Percentiles rank a stretch among this genome's conserved stretches.
Evolutionary conservation across 768 basidiomycete genomes (phyloP).

Genomic region (Inosperma sp.): DNA sequence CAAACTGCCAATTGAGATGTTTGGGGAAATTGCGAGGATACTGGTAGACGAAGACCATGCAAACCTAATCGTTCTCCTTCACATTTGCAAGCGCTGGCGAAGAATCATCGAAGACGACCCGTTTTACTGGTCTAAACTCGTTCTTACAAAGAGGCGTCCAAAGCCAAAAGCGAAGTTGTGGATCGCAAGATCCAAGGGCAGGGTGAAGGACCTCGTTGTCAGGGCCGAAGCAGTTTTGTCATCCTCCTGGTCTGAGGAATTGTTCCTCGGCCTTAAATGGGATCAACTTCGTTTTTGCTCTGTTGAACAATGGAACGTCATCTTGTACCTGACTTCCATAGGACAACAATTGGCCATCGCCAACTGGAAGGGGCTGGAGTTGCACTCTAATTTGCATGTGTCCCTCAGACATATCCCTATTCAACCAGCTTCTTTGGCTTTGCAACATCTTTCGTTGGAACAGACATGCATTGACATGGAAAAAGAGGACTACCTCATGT

Average conservation of each 20-base stretch:
- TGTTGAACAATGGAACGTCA: conserved; percentile 34
- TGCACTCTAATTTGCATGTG: conserved; percentile 6
- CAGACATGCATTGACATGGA: background rate
- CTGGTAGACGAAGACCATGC: conserved; percentile 40
- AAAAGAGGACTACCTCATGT: background rate
- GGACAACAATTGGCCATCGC: conserved; percentile 29
- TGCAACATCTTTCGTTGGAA: background rate
- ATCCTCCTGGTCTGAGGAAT: conserved; percentile 28
- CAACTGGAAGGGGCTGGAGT: conserved; percentile 28
- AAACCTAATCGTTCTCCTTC: conserved; percentile 45
- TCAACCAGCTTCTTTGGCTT: conserved; percentile 3
- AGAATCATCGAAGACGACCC: conserved; percentile 46
- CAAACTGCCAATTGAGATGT: conserved; percentile 65
- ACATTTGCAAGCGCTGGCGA: conserved; percentile 65
- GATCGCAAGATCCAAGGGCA: conserved; percentile 51
- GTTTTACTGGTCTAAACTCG: conserved; percentile 55
- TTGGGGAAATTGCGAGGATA: conserved; percentile 48
- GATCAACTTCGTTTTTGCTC: conserved; percentile 35
- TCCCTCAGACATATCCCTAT: background rate
- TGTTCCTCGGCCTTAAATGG: conserved; percentile 40
- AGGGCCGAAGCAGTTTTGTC: conserved; percentile 16
- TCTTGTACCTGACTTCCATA: conserved; percentile 29
- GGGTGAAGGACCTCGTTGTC: conserved; percentile 40
- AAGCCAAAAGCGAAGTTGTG: conserved; percentile 52
- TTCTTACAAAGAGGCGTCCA: conserved; percentile 45